phyloP scores from a whole-genome alignment of 208 protist species.

The Crithidia sp. region DNA sequence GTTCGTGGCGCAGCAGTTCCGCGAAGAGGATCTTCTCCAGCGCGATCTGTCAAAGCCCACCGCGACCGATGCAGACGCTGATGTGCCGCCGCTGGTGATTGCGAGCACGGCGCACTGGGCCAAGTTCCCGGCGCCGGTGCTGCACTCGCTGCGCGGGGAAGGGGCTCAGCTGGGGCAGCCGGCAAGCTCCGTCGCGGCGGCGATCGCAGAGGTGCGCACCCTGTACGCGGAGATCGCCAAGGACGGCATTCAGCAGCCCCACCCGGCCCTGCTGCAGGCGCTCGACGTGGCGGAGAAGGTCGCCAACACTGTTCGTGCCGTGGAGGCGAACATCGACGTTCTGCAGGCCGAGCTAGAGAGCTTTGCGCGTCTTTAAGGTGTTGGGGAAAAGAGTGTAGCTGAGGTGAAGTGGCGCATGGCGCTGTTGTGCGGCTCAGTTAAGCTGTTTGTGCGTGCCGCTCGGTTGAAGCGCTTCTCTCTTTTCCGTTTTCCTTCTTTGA shows the following conservation, averaged over 20 bases:
- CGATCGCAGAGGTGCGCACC: conserved; percentile 20
- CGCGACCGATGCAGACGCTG: conserved; percentile 16
- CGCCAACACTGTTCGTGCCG: conserved; percentile 30
- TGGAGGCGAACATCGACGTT: conserved; percentile 34
- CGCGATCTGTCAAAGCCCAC: conserved; percentile 32
- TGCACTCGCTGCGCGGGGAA: conserved; percentile 71
- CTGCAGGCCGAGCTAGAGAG: conserved; percentile 47
- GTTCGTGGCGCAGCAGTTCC: conserved; percentile 68
- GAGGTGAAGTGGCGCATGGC: too few species aligned
- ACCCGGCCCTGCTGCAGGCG: conserved; percentile 49
- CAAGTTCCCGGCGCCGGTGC: conserved; percentile 84
- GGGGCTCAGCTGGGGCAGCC: conserved; percentile 22
- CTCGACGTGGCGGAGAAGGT: conserved; percentile 37
- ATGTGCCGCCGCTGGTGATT: conserved; percentile 61
- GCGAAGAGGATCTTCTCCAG: conserved; percentile 37
- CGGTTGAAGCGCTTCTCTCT: too few species aligned
- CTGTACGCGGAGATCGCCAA: conserved; percentile 23
- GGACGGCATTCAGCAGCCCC: conserved; percentile 33
- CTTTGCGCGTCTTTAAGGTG: conserved; percentile 25
- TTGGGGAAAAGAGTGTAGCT: neutral
- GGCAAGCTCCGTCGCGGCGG: conserved; percentile 23
- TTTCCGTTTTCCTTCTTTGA: too few species aligned
- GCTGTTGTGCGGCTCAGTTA: too few species aligned
- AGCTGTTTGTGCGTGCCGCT: too few species aligned
- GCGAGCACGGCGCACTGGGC: conserved; percentile 88